A percentile compares a stretch with the other conserved stretches of the same genome.
Conservation (phyloP, 176 grass and related monocot genomes). For the Oryza punctata region DNA sequence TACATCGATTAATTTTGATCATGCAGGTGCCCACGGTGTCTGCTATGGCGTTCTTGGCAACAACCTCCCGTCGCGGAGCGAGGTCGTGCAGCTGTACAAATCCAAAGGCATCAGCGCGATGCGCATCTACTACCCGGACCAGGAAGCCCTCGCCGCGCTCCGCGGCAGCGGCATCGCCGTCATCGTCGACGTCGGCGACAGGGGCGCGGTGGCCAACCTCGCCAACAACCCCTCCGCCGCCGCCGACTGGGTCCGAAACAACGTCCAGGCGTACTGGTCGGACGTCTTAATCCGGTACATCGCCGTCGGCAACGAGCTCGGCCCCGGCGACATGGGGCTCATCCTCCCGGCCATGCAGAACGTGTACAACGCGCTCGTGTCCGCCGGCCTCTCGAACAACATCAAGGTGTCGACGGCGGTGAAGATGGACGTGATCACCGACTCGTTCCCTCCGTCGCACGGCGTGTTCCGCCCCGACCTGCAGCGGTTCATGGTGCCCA, state of each 20-base stretch:
- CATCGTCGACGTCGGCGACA: conserved; percentile 44
- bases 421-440: conserved; percentile 3
- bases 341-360: conserved; percentile 65
- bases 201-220: conserved; percentile 16
- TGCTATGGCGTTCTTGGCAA: conserved; percentile 54
- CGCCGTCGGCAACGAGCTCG: conserved; percentile 64
- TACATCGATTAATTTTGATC: not conserved
- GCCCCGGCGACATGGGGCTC: not conserved
- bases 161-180: conserved; percentile 43
- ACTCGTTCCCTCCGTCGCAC: conserved; percentile 47
- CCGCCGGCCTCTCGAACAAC: conserved; percentile 16
- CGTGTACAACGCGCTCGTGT: conserved; percentile 29
- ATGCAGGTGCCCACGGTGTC: conserved; percentile 44
- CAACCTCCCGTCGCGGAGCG: conserved; percentile 49
- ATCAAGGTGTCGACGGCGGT: conserved; percentile 58
- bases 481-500: not conserved
- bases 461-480: conserved; percentile 33
- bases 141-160: conserved; percentile 41
- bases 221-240: conserved; percentile 30
- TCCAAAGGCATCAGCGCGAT: conserved; percentile 53
- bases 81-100: conserved; percentile 64
- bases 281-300: conserved; percentile 40
- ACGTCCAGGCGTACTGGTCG: conserved; percentile 37
- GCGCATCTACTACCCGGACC: conserved; percentile 60
- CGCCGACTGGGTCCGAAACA: conserved; percentile 35